Evolutionary conservation across 805 yeast species (phyloP).

Genomic region (Starmerella gropengiesseri): DNA sequence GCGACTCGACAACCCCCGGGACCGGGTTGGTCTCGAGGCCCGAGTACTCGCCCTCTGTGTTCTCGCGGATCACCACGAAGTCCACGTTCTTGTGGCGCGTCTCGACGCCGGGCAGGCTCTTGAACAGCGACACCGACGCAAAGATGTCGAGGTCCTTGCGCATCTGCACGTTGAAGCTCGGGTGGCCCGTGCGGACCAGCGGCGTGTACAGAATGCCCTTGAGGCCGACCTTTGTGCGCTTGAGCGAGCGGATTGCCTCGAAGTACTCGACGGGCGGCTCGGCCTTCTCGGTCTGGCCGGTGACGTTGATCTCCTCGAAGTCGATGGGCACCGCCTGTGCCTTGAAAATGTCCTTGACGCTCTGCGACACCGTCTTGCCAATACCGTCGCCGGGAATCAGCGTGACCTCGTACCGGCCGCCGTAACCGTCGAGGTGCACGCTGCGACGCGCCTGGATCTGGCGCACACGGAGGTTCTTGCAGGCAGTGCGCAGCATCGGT

Average conservation of each 20-base stretch:
- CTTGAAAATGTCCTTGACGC: slow-evolving; percentile 81
- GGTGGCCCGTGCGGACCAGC: slow-evolving; percentile 61
- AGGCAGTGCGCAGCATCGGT: slow-evolving; percentile 6
- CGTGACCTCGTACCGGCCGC: slow-evolving; percentile 89
- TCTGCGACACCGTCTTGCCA: slow-evolving; percentile 89
- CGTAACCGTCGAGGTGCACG: slow-evolving; percentile 39
- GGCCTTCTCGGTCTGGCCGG: slow-evolving; percentile 46
- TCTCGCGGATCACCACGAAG: slow-evolving; percentile 91
- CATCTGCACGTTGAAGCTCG: slow-evolving; percentile 88
- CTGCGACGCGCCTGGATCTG: slow-evolving; percentile 43
- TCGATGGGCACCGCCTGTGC: slow-evolving; percentile 85
- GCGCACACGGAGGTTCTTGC: slow-evolving; percentile 4
- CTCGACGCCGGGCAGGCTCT: slow-evolving; percentile 87
- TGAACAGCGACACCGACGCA: slow-evolving; percentile 89
- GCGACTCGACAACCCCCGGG: slow-evolving; percentile 94
- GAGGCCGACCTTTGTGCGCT: slow-evolving; percentile 93
- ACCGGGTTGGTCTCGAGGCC: slow-evolving; percentile 80
- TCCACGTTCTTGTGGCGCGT: slow-evolving; percentile 73
- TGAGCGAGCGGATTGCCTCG: slow-evolving; percentile 80
- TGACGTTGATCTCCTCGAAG: slow-evolving; percentile 63
- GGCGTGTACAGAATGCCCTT: slow-evolving; percentile 95
- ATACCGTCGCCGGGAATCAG: slow-evolving; percentile 95
- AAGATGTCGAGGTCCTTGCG: slow-evolving; percentile 93
- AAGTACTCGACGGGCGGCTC: slow-evolving; percentile 50
- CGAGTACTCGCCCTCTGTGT: slow-evolving; percentile 99